These are phyloP conservation scores for Gynochthodes officinalis DNA, from an alignment of 257 asterid species.

Conservation along the genomic window DNA sequence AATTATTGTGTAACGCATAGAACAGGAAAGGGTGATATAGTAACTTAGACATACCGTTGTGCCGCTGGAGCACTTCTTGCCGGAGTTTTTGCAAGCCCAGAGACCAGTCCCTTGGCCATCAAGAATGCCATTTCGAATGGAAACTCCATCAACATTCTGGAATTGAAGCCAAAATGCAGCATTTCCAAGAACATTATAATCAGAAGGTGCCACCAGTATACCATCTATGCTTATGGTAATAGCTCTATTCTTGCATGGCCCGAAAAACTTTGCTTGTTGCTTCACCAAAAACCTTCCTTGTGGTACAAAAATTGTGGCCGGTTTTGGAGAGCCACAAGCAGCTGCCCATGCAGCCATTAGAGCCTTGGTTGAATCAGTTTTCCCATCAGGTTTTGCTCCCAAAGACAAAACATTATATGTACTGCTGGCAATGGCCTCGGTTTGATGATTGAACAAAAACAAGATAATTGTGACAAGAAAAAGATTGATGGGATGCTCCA, in stretches of 20 bases:
- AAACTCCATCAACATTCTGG: conserved; percentile 36
- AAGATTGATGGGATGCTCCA: conserved; percentile 17
- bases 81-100: conserved; percentile 58
- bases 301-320: conserved; percentile 48
- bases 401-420: conserved; percentile 29
- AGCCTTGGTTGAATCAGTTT: conserved; percentile 39
- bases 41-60: conserved; percentile 39
- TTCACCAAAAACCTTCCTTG: conserved; percentile 41
- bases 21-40: not conserved
- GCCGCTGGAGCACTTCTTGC: conserved; percentile 47
- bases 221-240: conserved; percentile 38
- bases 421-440: conserved; percentile 9
- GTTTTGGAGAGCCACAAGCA: conserved; percentile 44
- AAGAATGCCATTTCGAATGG: conserved; percentile 48
- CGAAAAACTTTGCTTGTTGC: conserved; percentile 26
- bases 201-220: conserved; percentile 51
- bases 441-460: conserved; percentile 6
- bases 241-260: conserved; percentile 45
- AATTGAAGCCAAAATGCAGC: conserved; percentile 44
- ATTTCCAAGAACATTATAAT: conserved; percentile 33
- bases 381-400: conserved; percentile 52
- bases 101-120: conserved; percentile 53
- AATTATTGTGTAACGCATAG: not conserved
- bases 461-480: conserved; percentile 22
- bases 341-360: conserved; percentile 48